Evolutionary conservation across 352 stramenopile species (phyloP).

Genomic region (Phytophthora pinifolia): DNA sequence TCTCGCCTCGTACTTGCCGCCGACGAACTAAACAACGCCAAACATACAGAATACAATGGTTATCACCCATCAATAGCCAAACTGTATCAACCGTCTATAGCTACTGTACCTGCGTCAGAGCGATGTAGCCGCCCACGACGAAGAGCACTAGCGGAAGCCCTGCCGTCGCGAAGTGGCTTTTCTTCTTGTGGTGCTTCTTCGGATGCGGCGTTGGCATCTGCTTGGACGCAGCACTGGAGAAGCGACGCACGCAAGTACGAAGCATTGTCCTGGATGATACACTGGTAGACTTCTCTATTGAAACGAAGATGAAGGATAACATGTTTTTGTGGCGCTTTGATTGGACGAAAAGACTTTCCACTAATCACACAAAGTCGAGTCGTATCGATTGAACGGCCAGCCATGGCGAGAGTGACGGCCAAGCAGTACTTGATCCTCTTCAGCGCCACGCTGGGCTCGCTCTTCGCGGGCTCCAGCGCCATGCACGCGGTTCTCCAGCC

Average conservation of each 20-base stretch:
- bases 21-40: no score
- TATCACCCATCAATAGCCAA: not conserved
- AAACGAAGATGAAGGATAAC: slow-evolving; percentile 2
- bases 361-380: slow-evolving; percentile 11
- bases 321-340: no score
- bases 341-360: not conserved
- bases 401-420: slow-evolving; percentile 56
- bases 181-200: slow-evolving; percentile 55
- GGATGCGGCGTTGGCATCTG: slow-evolving; percentile 1
- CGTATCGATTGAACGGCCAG: slow-evolving; percentile 5
- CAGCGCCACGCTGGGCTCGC: slow-evolving; percentile 65
- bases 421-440: slow-evolving; percentile 83
- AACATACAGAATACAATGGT: no score
- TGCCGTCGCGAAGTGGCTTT: slow-evolving; percentile 63
- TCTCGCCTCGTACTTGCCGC: slow-evolving; percentile 79
- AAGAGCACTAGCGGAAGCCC: slow-evolving; percentile 83
- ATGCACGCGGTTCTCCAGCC: slow-evolving; percentile 86
- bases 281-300: no score
- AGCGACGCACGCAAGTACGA: slow-evolving; percentile 21
- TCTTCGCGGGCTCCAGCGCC: slow-evolving; percentile 81
- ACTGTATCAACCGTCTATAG: not conserved
- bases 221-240: slow-evolving; percentile 26
- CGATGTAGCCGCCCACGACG: slow-evolving; percentile 74
- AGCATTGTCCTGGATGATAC: slow-evolving; percentile 23
- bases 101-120: slow-evolving; percentile 61